Evolutionary conservation across 148 eudicot species (phyloP), one percentile per base, ranked within the genome.

Genomic region (Salicornia ramosissima): DNA sequence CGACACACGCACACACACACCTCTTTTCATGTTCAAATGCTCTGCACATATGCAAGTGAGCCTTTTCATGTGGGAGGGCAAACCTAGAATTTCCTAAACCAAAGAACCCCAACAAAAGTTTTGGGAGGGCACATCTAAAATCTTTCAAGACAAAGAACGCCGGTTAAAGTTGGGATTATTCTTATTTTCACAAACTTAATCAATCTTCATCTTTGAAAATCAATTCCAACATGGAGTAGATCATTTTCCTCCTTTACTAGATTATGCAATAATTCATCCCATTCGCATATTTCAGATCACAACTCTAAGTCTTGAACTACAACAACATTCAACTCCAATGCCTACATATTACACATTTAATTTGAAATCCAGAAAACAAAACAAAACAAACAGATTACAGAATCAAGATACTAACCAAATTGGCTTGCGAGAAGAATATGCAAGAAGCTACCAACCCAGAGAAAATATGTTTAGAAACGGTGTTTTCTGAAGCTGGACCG

Each of bases 381-480:
- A 16, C 36, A 63, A 33, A 52, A 45, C 29, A 60, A 22, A 57
- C 2, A 52, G n/a, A 24, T 31, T 1, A 18, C n/a, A 31, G 24
- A 52, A 64, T 53, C 10, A 52, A 73, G 66, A 67, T 66, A 86
- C 91, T 61, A 66, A 93, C 98, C 92, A 78, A 80, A 77, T 72
- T 79, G n/a, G 83, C 63, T 67, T 81, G 96, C 39, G 98, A 85
- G 59, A 93, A 68, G 66, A 87, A 57, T 53, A 90, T 46, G 55
- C 84, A 68, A 63, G 97, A 90, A 52, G 90, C 89, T 46, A 88
- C 85, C 59, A 90, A 80, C 49, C 92, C 97, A 31, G 98, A 79
- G 21, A 88, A 55, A 61, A 87, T 69, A 73, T 79, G 84, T 78
- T 79, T 85, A 36, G 82, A 58, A 53, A 83, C 78, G 49, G 75